Base-by-base conservation (phyloP, 257 asterid species). In the Primulina tabacum region DNA sequence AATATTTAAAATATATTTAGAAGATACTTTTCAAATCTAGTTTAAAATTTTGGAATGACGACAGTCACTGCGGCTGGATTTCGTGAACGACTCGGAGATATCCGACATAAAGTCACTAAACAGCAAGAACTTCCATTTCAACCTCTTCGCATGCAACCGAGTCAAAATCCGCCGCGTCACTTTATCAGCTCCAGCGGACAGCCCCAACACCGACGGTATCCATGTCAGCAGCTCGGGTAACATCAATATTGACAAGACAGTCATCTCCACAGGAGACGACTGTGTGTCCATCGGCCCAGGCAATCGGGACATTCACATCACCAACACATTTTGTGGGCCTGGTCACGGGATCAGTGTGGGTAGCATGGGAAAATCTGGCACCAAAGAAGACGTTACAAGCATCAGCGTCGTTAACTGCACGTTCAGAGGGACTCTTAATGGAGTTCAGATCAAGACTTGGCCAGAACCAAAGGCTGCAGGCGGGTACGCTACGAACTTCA, bases 131-230 rank as follows among this genome's bases (percentile, higher is more conserved):
- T 74, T 67, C 63, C 92, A 87, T 29, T 24, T 87, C 58, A 79
- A 71, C 75, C 38, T 84, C 18, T 84, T 82, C 64, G 81, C 85
- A 0, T 81, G 90, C 78, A 11, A 79, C 62, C 77, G 82, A 11
- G 26, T 87, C 17, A 65, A 28, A 64, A 71, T 87, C 64, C 69
- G 52, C 16, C 60, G 17, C 5, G 50, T 87, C 6, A 62, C 74
- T 7, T 20, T 87, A 50, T 61, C 73, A 14, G 87, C 92, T 8
- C 92, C 92, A 2, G 67, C 0, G 1, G 65, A 76, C 65, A 82
- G 90, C 58, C 92, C 90, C 57, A 84, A 87, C 79, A 87, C 89
- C 0, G 92, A 87, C 59, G 92, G 92, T 1, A 82, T 86, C 76
- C 82, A 79, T 29, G 71, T 86, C 33, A 79, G 89, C 43, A 29